Conservation (phyloP, 306 rosid species). For the Clitoria ternatea region DNA sequence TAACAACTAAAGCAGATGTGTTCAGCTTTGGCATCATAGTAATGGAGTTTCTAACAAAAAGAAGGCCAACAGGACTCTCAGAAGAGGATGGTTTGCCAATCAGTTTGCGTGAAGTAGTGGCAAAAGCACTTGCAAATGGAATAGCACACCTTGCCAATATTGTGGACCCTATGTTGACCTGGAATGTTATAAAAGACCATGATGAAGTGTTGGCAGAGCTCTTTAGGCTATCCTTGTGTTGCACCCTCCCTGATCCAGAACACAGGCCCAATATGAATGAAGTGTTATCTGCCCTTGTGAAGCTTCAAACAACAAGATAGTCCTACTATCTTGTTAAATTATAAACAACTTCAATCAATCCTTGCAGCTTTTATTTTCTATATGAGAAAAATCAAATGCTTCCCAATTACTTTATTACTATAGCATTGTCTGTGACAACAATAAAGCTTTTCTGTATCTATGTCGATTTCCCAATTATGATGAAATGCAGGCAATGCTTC, state of each 20-base stretch:
- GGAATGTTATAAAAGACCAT: constrained; percentile 31
- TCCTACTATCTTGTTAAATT: constrained; percentile 1
- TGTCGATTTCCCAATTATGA: constrained; percentile 5
- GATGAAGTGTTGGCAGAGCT: constrained; percentile 42
- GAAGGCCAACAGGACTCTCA: constrained; percentile 62
- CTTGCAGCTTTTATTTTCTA: neutral
- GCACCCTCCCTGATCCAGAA: constrained; percentile 60
- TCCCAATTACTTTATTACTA: neutral
- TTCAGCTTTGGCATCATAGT: constrained; percentile 77
- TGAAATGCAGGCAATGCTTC: neutral
- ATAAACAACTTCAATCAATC: neutral
- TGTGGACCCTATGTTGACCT: constrained; percentile 52
- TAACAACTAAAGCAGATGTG: constrained; percentile 69
- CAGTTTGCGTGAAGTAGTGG: constrained; percentile 54
- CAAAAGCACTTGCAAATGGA: constrained; percentile 56
- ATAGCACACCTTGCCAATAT: constrained; percentile 26
- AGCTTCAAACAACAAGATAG: constrained; percentile 34
- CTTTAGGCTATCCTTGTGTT: constrained; percentile 52
- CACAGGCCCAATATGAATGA: constrained; percentile 61
- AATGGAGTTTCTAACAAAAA: constrained; percentile 76
- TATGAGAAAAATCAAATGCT: neutral
- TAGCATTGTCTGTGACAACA: neutral
- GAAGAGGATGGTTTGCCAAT: constrained; percentile 55
- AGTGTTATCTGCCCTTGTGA: constrained; percentile 46
- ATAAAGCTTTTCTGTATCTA: neutral